Percentiles rank a stretch among this genome's conserved stretches.
phyloP scores from a whole-genome alignment of 2,329 filamentous ascomycete species.

The Biscogniauxia marginata region DNA sequence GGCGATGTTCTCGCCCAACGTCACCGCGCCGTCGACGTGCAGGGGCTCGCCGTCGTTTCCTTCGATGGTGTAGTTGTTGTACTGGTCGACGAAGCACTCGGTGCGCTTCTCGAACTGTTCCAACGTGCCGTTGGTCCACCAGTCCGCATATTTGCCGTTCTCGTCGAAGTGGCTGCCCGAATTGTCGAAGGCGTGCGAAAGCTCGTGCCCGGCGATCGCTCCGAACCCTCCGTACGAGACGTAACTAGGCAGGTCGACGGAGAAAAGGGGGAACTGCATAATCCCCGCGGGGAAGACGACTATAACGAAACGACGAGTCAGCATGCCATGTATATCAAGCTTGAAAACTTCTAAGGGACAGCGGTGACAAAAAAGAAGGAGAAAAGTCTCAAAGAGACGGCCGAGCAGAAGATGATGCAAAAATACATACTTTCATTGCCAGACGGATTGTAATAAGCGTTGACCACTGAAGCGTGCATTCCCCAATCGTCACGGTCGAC shows the following conservation, averaged over 20 bases:
- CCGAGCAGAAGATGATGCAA: background rate
- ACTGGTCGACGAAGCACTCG: conserved; percentile 62
- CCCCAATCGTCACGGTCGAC: conserved; percentile 59
- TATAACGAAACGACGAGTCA: background rate
- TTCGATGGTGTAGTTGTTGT: conserved; percentile 55
- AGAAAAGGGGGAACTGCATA: conserved; percentile 64
- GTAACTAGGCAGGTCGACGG: conserved; percentile 52
- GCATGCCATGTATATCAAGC: background rate
- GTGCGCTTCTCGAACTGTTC: conserved; percentile 56
- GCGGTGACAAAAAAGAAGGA: background rate
- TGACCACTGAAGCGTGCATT: conserved; percentile 59
- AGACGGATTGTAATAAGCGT: conserved; percentile 62
- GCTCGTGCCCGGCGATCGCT: conserved; percentile 61
- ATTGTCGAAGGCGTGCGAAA: conserved; percentile 66
- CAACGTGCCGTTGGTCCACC: conserved; percentile 62
- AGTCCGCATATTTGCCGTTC: conserved; percentile 61
- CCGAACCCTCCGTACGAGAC: conserved; percentile 61
- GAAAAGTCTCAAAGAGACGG: too few relatives aligned
- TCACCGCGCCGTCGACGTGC: conserved; percentile 61
- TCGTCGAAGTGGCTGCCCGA: conserved; percentile 62
- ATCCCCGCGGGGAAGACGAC: conserved; percentile 62
- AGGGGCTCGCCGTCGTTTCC: conserved; percentile 53
- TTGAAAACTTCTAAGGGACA: background rate
- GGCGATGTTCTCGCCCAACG: conserved; percentile 64
- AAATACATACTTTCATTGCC: conserved; percentile 55